phyloP scores from a whole-genome alignment of 2,329 filamentous ascomycete genomes.

The Didymella pinodella region DNA sequence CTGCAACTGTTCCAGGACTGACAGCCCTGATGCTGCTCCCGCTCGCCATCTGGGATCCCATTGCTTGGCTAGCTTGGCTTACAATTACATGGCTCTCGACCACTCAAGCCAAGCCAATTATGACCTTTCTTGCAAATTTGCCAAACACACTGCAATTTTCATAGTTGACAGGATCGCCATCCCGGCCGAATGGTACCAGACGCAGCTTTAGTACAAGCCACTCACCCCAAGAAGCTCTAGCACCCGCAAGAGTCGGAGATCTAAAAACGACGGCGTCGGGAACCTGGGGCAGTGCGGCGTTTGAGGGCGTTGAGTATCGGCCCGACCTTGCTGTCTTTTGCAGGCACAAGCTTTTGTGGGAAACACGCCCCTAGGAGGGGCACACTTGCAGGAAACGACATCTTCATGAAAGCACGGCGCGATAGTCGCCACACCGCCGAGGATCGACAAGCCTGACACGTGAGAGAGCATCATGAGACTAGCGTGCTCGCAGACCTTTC shows the following conservation, averaged over 20 bases:
- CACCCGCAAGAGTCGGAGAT: slow-evolving; percentile 7
- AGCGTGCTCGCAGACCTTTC: slow-evolving; percentile 7
- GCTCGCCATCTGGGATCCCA: slow-evolving; percentile 2
- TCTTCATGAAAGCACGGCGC: slow-evolving; percentile 3
- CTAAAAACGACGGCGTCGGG: slow-evolving; percentile 9
- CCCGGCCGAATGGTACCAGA: slow-evolving; percentile 10
- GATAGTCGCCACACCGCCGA: slow-evolving; percentile 25
- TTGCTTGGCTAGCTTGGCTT: slow-evolving; percentile 4
- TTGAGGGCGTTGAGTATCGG: slow-evolving; percentile 10
- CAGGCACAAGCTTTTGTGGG: slow-evolving; percentile 13
- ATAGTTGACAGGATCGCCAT: neutral
- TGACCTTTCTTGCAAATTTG: neutral
- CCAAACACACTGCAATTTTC: neutral
- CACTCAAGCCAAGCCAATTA: neutral
- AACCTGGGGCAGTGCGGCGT: slow-evolving; percentile 12
- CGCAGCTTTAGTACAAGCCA: slow-evolving; percentile 2
- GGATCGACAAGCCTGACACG: slow-evolving; percentile 15
- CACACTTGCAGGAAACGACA: slow-evolving; percentile 18
- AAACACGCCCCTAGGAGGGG: slow-evolving; percentile 9
- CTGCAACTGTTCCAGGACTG: slow-evolving; percentile 4
- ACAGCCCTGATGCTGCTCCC: slow-evolving; percentile 17
- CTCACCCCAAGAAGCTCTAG: slow-evolving; percentile 1
- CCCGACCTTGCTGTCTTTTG: slow-evolving; percentile 4
- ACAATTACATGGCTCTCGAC: neutral
- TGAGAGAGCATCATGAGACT: slow-evolving; percentile 1